These are phyloP conservation scores for Saxophila tyrrhenica DNA, from an alignment of 495 filamentous ascomycete genomes.

Conservation along the genomic window DNA sequence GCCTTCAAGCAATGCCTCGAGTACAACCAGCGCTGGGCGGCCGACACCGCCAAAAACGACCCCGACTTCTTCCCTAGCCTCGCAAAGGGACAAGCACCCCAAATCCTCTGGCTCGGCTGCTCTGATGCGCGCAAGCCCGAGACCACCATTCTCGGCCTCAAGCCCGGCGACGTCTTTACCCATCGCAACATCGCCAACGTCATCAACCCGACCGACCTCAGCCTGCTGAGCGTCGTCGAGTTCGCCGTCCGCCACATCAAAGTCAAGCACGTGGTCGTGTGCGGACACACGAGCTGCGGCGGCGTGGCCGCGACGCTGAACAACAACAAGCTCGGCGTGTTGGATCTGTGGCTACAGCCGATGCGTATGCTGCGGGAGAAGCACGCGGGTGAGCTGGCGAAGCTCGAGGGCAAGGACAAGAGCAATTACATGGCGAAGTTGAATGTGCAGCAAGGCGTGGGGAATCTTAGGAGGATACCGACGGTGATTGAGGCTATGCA, in stretches of 20 bases:
- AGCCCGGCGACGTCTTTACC: slow-evolving; percentile 83
- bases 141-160: slow-evolving; percentile 66
- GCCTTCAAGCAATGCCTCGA: slow-evolving; percentile 15
- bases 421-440: slow-evolving; percentile 25
- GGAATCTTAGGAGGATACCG: slow-evolving; percentile 26
- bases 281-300: slow-evolving; percentile 74
- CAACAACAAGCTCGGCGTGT: slow-evolving; percentile 54
- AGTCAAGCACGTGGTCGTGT: slow-evolving; percentile 74
- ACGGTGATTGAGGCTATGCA: slow-evolving; percentile 28
- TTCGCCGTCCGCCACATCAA: slow-evolving; percentile 65
- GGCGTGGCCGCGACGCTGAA: slow-evolving; percentile 60
- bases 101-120: slow-evolving; percentile 88
- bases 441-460: slow-evolving; percentile 29
- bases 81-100: slow-evolving; percentile 56
- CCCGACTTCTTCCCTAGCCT: slow-evolving; percentile 63
- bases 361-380: slow-evolving; percentile 48
- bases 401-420: slow-evolving; percentile 19
- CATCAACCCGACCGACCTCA: slow-evolving; percentile 65
- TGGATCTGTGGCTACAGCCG: slow-evolving; percentile 74
- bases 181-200: slow-evolving; percentile 95
- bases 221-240: slow-evolving; percentile 65
- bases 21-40: slow-evolving; percentile 18
- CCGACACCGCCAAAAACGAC: slow-evolving; percentile 26
- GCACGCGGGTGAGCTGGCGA: slow-evolving; percentile 43
- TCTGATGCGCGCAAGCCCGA: slow-evolving; percentile 83